Base-by-base conservation (phyloP, 768 basidiomycete species). In the Leccinum longicurvipes region DNA sequence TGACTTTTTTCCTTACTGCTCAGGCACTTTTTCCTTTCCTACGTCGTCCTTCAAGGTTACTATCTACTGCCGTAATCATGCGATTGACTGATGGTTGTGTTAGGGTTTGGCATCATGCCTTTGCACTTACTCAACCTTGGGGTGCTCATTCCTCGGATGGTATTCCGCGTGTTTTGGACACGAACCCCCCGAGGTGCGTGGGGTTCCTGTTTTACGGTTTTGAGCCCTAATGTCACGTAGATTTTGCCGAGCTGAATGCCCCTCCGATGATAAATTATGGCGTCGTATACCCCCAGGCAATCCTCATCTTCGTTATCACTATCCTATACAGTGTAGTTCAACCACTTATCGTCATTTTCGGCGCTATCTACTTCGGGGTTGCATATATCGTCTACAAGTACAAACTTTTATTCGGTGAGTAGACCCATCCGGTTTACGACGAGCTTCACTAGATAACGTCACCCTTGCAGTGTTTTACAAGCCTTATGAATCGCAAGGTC, bases 231-330 rank as follows among this genome's bases (percentile, higher is more conserved):
- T 6, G n/a, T 31, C 24, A 34, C 15, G 12, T 65, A 98, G 96
- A 99, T 65, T 95, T 86, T 60, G 96, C 94, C 17, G 97, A 97
- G 69, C 79, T 98, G 15, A 97, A 99, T 66, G 93, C 94, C 0
- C 97, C 97, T 6, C 94, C 97, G 0, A 92, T 95, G 89, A 89
- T 98, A 73, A 98, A 98, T 72, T 96, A 98, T 62, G 97, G 97
- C 50, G 82, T 89, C 49, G 93, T 99, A 11, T 99, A 98, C 69
- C 97, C 97, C 0, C 96, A 98, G 67, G 91, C 95, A 6, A 93
- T 98, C 56, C 79, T 99, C 44, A 87, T 98, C 70, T 98, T 98
- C 72, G 90, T 93, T 59, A 89, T 99, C 72, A 95, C 91, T 34
- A 76, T 99, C 64, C 79, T 95, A 32, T 98, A 98, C 77, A 95